Evolutionary conservation across 257 asterid genomes (phyloP).

Genomic region (Leptodermis oblonga): DNA sequence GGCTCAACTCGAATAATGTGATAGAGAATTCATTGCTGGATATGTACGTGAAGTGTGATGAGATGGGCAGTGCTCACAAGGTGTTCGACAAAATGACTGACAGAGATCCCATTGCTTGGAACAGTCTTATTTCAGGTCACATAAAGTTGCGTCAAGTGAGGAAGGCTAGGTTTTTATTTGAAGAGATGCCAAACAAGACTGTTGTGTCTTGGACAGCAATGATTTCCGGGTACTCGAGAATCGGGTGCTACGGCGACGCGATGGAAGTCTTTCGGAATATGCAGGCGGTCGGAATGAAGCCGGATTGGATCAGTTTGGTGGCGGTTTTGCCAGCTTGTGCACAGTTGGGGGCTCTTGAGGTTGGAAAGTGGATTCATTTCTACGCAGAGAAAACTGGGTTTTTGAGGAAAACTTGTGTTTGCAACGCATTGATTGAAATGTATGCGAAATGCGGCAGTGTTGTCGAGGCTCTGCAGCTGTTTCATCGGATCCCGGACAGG

Average conservation of each 20-base stretch:
- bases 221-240: constrained; percentile 65
- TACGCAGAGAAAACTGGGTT: constrained; percentile 49
- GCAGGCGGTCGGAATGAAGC: constrained; percentile 62
- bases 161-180: constrained; percentile 55
- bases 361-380: constrained; percentile 73
- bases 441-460: constrained; percentile 73
- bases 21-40: constrained; percentile 50
- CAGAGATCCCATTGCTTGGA: constrained; percentile 75
- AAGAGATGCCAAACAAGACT: constrained; percentile 46
- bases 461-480: constrained; percentile 53
- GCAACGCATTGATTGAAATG: constrained; percentile 83
- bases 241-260: constrained; percentile 53
- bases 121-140: constrained; percentile 57
- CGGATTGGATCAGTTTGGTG: constrained; percentile 77
- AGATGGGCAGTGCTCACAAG: constrained; percentile 35
- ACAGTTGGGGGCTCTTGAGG: constrained; percentile 63
- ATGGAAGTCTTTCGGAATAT: constrained; percentile 57
- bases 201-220: constrained; percentile 73
- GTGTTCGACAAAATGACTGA: constrained; percentile 68
- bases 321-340: constrained; percentile 73
- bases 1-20: constrained; percentile 30
- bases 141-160: constrained; percentile 50
- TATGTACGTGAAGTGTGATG: constrained; percentile 66
- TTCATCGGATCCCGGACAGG: constrained; percentile 36
- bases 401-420: constrained; percentile 40